phyloP scores from a whole-genome alignment of 1,284 basidiomycete species.

The Coniferiporia weirii region DNA sequence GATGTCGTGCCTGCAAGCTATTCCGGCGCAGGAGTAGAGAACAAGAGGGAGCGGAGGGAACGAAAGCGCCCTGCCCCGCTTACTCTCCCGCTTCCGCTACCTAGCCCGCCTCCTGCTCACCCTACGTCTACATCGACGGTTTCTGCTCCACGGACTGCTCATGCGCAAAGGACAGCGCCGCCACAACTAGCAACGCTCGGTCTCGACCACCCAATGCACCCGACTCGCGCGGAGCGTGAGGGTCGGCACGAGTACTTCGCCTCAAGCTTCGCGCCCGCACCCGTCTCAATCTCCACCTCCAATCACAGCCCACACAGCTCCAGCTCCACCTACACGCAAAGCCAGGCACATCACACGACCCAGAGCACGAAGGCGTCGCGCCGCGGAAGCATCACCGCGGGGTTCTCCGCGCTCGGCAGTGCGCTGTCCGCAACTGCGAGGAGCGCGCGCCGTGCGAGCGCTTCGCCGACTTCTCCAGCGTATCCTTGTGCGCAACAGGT shows the following conservation, averaged over 20 bases:
- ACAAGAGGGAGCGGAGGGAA: constrained; percentile 2
- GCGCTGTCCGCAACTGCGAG: background rate
- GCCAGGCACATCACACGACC: background rate
- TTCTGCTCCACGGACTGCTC: background rate
- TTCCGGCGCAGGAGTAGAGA: background rate
- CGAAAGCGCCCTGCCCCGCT: constrained; percentile 15
- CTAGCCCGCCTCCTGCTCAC: background rate
- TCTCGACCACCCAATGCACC: background rate
- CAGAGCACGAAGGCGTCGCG: background rate
- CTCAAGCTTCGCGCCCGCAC: constrained; percentile 3
- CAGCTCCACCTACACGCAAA: background rate
- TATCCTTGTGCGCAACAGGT: background rate
- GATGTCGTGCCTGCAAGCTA: background rate
- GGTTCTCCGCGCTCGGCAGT: background rate
- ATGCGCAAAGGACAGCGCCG: background rate
- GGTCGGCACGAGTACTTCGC: constrained; percentile 16
- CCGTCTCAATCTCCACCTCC: background rate
- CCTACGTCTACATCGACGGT: too few species aligned
- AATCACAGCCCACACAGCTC: background rate
- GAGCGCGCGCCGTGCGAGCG: constrained; percentile 7
- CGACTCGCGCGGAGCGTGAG: constrained; percentile 6
- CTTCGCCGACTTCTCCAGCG: background rate
- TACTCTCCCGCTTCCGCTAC: constrained; percentile 10
- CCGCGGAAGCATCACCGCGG: background rate
- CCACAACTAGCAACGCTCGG: background rate